These are phyloP conservation scores for Claviceps arundinis DNA, from an alignment of 2,329 filamentous ascomycete species.

Conservation along the genomic window DNA sequence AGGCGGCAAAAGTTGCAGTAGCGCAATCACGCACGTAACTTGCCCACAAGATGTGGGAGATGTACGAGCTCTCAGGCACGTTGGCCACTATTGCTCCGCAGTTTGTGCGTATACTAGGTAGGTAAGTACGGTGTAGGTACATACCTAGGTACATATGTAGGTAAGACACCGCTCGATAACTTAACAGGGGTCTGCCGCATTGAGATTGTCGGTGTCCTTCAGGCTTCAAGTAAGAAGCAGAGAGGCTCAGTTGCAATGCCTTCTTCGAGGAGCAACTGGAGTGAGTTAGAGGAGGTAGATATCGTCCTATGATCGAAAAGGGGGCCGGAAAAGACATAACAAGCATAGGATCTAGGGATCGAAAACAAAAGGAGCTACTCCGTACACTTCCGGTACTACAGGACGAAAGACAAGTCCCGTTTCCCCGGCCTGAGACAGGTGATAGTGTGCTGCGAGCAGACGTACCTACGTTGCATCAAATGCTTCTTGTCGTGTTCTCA, in stretches of 20 bases:
- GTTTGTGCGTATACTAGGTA: not conserved
- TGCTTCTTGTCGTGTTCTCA: too few relatives aligned
- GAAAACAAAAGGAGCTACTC: not conserved
- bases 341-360: not conserved
- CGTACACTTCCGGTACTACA: too few relatives aligned
- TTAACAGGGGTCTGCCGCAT: constrained; percentile 2
- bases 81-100: not conserved
- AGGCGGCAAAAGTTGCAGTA: not conserved
- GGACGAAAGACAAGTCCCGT: too few relatives aligned
- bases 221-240: too few relatives aligned
- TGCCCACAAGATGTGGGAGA: not conserved
- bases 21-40: not conserved
- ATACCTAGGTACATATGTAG: too few relatives aligned
- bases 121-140: not conserved
- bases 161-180: not conserved
- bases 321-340: not conserved
- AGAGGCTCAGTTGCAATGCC: not conserved
- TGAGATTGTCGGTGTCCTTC: constrained; percentile 1
- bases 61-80: too few relatives aligned
- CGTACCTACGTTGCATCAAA: too few relatives aligned
- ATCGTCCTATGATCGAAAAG: not conserved
- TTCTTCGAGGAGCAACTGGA: too few relatives aligned
- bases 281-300: not conserved
- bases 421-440: too few relatives aligned
- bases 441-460: too few relatives aligned